Conservation (phyloP, 164 flowering plant genomes). For the Akebia trifoliata region DNA sequence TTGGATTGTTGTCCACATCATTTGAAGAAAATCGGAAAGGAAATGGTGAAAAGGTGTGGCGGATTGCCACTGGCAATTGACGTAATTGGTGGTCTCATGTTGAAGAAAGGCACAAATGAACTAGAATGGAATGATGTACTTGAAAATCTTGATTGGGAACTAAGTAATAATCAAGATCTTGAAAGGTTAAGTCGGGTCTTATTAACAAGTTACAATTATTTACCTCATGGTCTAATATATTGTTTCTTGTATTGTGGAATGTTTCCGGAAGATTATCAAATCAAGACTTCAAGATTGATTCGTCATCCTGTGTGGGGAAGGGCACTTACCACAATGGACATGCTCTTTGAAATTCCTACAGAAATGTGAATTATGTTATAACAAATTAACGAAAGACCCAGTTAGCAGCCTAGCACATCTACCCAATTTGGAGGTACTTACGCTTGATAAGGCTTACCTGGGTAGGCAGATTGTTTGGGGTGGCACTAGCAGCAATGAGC, state of each 20-base stretch:
- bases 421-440: no score
- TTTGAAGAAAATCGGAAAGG: neutral
- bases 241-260: slow-evolving; percentile 39
- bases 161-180: slow-evolving; percentile 2
- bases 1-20: slow-evolving; percentile 3
- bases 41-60: slow-evolving; percentile 4
- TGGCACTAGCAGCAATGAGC: no score
- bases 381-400: no score
- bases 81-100: slow-evolving; percentile 5
- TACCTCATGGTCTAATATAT: slow-evolving; percentile 33
- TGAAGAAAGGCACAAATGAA: neutral
- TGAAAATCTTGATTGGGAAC: slow-evolving; percentile 9
- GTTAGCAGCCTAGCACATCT: no score
- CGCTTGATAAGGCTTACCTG: no score
- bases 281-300: slow-evolving; percentile 27
- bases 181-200: neutral
- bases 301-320: slow-evolving; percentile 50
- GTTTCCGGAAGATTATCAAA: slow-evolving; percentile 33
- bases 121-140: slow-evolving; percentile 2
- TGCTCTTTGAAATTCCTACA: no score
- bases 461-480: no score
- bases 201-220: slow-evolving; percentile 16
- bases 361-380: no score
- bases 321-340: no score
- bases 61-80: slow-evolving; percentile 5